Evolutionary conservation across 1,139 yeast species (phyloP).

Genomic region (Kodamaea sp.): DNA sequence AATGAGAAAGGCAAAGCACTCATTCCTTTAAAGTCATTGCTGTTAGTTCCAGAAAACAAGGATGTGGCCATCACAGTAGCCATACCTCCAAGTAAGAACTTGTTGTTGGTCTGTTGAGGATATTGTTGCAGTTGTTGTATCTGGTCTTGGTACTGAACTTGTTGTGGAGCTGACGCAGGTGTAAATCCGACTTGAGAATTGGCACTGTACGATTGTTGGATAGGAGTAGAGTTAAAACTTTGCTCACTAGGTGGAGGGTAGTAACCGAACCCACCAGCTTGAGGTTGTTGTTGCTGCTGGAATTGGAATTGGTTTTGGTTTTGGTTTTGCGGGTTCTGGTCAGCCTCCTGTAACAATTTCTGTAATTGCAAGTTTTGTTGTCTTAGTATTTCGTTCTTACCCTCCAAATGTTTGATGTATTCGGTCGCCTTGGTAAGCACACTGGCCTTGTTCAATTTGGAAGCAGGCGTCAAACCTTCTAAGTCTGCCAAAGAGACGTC

Average conservation of each 20-base stretch:
- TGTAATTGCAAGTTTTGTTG: slow-evolving; percentile 57
- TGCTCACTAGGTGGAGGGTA: slow-evolving; percentile 21
- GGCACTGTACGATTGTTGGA: slow-evolving; percentile 18
- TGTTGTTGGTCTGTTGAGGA: slow-evolving; percentile 18
- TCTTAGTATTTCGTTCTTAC: slow-evolving; percentile 57
- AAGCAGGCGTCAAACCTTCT: slow-evolving; percentile 88
- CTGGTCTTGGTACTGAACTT: slow-evolving; percentile 15
- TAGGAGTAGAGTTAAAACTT: slow-evolving; percentile 23
- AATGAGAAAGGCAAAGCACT: slow-evolving; percentile 35
- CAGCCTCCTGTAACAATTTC: slow-evolving; percentile 28
- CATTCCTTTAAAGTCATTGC: slow-evolving; percentile 41
- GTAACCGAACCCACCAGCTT: slow-evolving; percentile 23
- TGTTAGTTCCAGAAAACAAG: slow-evolving; percentile 29
- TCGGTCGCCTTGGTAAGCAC: slow-evolving; percentile 88
- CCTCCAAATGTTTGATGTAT: slow-evolving; percentile 80
- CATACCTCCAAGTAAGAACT: slow-evolving; percentile 55
- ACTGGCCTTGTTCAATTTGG: slow-evolving; percentile 84
- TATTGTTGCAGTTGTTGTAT: slow-evolving; percentile 18
- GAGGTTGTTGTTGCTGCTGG: background rate
- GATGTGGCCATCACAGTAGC: slow-evolving; percentile 55
- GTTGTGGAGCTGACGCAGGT: slow-evolving; percentile 10
- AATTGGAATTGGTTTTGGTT: background rate
- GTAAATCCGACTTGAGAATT: slow-evolving; percentile 6
- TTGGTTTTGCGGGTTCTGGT: slow-evolving; percentile 3
- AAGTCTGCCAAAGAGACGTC: slow-evolving; percentile 51